Conservation (phyloP, 1,284 basidiomycete species). For the Earliella scabrosa region DNA sequence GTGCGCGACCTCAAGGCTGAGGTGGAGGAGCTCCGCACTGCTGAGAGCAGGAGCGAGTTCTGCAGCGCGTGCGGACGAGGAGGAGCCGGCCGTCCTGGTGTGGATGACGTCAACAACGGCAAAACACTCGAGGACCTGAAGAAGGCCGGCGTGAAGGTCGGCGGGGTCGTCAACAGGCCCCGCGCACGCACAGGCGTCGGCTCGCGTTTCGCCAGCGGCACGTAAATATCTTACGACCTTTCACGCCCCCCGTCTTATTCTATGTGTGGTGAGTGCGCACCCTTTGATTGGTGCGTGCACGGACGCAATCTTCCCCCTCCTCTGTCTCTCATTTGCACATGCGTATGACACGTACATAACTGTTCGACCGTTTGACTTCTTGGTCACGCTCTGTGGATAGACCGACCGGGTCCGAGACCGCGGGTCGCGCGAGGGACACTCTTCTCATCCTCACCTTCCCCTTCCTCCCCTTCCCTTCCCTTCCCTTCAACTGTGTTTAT, state of each 20-base stretch:
- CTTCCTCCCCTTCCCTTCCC: no score
- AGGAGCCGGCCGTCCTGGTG: slow-evolving; percentile 8
- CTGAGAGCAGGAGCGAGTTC: slow-evolving; percentile 43
- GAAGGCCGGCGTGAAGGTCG: slow-evolving; percentile 33
- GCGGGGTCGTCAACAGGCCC: slow-evolving; percentile 63
- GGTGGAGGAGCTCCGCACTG: slow-evolving; percentile 56
- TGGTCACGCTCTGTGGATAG: slow-evolving; percentile 13
- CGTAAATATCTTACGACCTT: slow-evolving; percentile 33
- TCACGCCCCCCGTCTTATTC: background rate
- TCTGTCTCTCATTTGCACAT: slow-evolving; percentile 10
- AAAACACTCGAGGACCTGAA: slow-evolving; percentile 27
- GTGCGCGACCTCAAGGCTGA: slow-evolving; percentile 72
- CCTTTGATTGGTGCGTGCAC: slow-evolving; percentile 3
- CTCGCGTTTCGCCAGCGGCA: slow-evolving; percentile 61
- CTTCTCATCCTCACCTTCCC: background rate
- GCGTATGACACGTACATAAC: slow-evolving; percentile 3
- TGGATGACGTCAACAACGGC: slow-evolving; percentile 6
- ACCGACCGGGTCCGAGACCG: slow-evolving; percentile 19
- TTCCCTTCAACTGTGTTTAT: slow-evolving; percentile 4
- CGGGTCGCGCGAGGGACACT: slow-evolving; percentile 14
- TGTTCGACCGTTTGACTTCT: background rate
- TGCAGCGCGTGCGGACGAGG: slow-evolving; percentile 69
- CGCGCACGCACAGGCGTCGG: slow-evolving; percentile 66
- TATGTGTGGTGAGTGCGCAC: background rate
- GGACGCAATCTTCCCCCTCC: background rate